phyloP scores from a whole-genome alignment of 257 asterid genomes.

The Solanum okadae region DNA sequence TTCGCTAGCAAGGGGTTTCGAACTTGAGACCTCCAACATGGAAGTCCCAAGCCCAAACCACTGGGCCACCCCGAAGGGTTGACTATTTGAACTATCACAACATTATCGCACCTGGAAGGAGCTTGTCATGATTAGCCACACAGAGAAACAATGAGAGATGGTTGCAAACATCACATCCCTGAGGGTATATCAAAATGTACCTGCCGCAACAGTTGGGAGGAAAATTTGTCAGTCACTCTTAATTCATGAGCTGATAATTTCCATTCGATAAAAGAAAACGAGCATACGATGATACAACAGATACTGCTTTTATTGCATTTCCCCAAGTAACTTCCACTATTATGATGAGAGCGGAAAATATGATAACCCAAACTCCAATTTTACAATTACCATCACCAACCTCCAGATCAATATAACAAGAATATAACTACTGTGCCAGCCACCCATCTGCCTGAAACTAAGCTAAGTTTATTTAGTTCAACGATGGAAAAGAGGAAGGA shows the following conservation, averaged over 20 bases:
- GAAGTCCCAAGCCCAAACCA: no score
- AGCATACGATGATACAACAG: not conserved
- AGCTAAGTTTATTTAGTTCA: not conserved
- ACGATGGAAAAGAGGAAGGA: not conserved
- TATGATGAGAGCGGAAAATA: not conserved
- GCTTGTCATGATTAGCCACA: conserved; percentile 97
- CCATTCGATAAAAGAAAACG: not conserved
- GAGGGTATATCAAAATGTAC: conserved; percentile 94
- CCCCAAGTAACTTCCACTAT: not conserved
- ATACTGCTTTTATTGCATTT: not conserved
- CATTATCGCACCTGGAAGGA: conserved; percentile 63
- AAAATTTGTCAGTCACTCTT: not conserved
- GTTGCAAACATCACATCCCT: conserved; percentile 94
- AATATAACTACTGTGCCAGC: not conserved
- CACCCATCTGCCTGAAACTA: not conserved
- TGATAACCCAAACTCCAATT: not conserved
- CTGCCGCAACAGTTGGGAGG: conserved; percentile 32
- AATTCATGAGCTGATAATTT: not conserved
- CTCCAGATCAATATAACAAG: not conserved
- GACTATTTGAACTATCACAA: not conserved
- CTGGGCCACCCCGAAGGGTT: no score
- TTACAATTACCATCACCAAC: not conserved
- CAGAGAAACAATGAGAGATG: conserved; percentile 95
- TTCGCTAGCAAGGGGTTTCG: no score
- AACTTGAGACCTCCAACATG: no score